Percentiles rank a stretch among this genome's conserved stretches.
These are phyloP conservation scores for Mycena galopus DNA, from an alignment of 768 basidiomycete species.

Conservation along the genomic window DNA sequence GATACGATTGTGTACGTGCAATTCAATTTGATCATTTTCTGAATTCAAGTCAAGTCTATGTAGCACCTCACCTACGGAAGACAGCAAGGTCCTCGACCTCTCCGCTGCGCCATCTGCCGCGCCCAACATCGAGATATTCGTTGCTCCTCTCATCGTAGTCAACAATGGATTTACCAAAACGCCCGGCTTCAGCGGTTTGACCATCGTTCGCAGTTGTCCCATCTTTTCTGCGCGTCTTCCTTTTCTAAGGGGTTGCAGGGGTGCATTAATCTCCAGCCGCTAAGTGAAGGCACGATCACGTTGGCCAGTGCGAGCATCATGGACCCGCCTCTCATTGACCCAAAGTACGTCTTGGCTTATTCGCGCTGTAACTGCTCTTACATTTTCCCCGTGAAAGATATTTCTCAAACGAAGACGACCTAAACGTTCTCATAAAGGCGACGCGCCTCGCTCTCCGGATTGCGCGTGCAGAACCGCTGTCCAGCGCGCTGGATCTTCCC, in stretches of 20 bases:
- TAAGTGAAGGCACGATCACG: slow-evolving; percentile 24
- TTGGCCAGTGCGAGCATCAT: slow-evolving; percentile 16
- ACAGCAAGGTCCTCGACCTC: slow-evolving; percentile 14
- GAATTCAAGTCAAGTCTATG: too few species aligned
- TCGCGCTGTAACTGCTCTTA: too few species aligned
- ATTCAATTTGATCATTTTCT: too few species aligned
- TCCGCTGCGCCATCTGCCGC: slow-evolving; percentile 4
- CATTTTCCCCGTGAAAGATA: too few species aligned
- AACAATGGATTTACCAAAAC: slow-evolving; percentile 27
- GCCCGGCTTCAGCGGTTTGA: slow-evolving; percentile 12
- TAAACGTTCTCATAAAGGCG: slow-evolving; percentile 32
- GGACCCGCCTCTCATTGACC: slow-evolving; percentile 29
- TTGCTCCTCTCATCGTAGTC: slow-evolving; percentile 26
- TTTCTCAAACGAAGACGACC: slow-evolving; percentile 35
- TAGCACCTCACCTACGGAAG: not conserved
- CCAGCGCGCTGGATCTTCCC: slow-evolving; percentile 15
- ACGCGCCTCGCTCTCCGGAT: slow-evolving; percentile 39
- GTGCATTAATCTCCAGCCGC: slow-evolving; percentile 12
- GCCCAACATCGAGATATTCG: slow-evolving; percentile 27
- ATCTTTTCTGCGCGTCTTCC: too few species aligned
- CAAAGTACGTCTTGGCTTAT: slow-evolving; percentile 31
- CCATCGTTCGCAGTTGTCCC: slow-evolving; percentile 1
- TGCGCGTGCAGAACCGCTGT: slow-evolving; percentile 34
- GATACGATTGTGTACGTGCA: slow-evolving; percentile 24
- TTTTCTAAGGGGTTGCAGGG: too few species aligned